Evolutionary conservation across 129 eudicot species (phyloP), one percentile per base, ranked within the genome.

Genomic region (Escallonia herrerae): DNA sequence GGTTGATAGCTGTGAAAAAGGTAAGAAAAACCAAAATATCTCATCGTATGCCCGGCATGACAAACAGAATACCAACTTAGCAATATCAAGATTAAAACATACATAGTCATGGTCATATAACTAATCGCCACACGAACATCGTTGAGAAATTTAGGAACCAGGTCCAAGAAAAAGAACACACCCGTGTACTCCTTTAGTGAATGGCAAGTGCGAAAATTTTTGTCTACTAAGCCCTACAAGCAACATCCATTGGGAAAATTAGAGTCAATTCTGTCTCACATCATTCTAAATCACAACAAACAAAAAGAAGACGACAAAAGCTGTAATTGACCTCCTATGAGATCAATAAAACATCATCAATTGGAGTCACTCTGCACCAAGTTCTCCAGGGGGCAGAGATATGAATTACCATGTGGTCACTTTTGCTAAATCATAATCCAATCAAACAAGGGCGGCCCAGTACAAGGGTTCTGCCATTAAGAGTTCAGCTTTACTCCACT

Each of bases 141-240:
- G n/a, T 0, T 42, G 8, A 64, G 39, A 43, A 76, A 76, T 41
- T 46, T 8, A 40, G 62, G 72, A 40, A 76, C 60, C 52, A 76
- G 66, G 37, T 69, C 61, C 47, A 59, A 50, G 42, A 76, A 65
- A 33, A 76, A 69, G 8, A n/a, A 44, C 3, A 15, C 58, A n/a
- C 72, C 76, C 10, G 22, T 65, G 11, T 49, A 57, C 46, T 76
- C 76, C 49, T 69, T 70, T 13, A 76, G 43, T 4, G 64, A 62
- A 66, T 46, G 56, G 8, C 72, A 70, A 8, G 48, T 42, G 11
- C 72, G 39, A 58, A 76, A 51, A 70, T 70, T 48, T 4, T 44
- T 37, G 50, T 76, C 76, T 2, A 76, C 66, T 41, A 64, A 43
- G 14, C 76, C 76, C 81, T 76, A 62, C 65, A 75, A 63, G 37